phyloP scores from a whole-genome alignment of 2,329 filamentous ascomycete species.

The Cladosporium sp. region DNA sequence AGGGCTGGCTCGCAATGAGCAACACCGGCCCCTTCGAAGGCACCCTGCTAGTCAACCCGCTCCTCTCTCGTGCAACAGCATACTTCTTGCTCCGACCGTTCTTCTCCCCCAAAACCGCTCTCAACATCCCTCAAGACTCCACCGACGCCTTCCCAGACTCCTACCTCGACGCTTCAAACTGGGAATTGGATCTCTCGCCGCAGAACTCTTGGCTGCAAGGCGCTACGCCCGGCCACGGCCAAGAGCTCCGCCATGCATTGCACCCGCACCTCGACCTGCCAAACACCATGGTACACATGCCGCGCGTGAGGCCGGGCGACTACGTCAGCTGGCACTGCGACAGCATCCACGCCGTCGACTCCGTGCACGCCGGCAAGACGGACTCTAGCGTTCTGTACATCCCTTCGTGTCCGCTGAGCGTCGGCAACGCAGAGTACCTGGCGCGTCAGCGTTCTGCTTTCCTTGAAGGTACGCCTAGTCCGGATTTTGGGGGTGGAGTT shows the following conservation, averaged over 20 bases:
- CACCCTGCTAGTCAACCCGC: slow-evolving; percentile 77
- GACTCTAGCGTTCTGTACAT: slow-evolving; percentile 91
- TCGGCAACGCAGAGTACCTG: slow-evolving; percentile 71
- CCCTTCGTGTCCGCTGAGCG: slow-evolving; percentile 78
- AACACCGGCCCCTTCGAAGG: slow-evolving; percentile 72
- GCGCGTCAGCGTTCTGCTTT: slow-evolving; percentile 71
- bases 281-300: slow-evolving; percentile 67
- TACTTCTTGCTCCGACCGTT: slow-evolving; percentile 84
- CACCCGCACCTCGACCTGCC: slow-evolving; percentile 71
- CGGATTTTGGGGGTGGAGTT: slow-evolving; percentile 58
- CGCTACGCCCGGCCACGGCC: slow-evolving; percentile 65
- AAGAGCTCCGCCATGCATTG: slow-evolving; percentile 64
- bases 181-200: slow-evolving; percentile 57
- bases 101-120: slow-evolving; percentile 58
- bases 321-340: slow-evolving; percentile 76
- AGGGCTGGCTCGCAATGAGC: slow-evolving; percentile 85
- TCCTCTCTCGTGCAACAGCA: slow-evolving; percentile 71
- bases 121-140: slow-evolving; percentile 11
- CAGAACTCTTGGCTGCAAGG: slow-evolving; percentile 65
- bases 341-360: slow-evolving; percentile 79
- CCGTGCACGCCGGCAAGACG: slow-evolving; percentile 65
- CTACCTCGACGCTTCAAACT: slow-evolving; percentile 59
- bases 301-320: slow-evolving; percentile 68
- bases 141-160: slow-evolving; percentile 35
- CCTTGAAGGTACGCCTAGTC: slow-evolving; percentile 54